Conservation (phyloP, 2,329 filamentous ascomycete genomes). For the Aspergillus sp. region DNA sequence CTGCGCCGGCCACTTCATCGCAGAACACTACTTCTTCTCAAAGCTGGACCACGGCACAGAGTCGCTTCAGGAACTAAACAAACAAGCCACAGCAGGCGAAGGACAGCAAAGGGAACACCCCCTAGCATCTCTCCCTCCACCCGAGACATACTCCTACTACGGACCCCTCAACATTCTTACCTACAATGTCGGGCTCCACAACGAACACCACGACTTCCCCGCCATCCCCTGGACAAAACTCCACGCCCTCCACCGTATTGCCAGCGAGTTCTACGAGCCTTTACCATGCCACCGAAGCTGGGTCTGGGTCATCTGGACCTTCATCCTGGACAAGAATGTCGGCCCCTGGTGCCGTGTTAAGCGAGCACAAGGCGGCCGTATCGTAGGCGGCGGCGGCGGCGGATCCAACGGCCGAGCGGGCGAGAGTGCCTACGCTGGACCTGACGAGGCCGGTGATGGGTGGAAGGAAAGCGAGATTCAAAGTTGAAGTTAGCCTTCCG, state of each 20-base stretch:
- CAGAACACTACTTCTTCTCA: slow-evolving; percentile 83
- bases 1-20: slow-evolving; percentile 95
- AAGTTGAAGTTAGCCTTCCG: slow-evolving; percentile 43
- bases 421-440: slow-evolving; percentile 46
- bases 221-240: slow-evolving; percentile 93
- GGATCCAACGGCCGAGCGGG: slow-evolving; percentile 37
- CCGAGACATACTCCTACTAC: slow-evolving; percentile 97
- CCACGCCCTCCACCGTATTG: slow-evolving; percentile 72
- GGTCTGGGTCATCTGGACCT: slow-evolving; percentile 91
- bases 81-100: neutral
- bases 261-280: slow-evolving; percentile 86
- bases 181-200: slow-evolving; percentile 97
- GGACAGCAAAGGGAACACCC: slow-evolving; percentile 47
- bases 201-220: slow-evolving; percentile 98
- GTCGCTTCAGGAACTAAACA: slow-evolving; percentile 54
- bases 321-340: slow-evolving; percentile 85
- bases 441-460: slow-evolving; percentile 49
- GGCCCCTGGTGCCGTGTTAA: slow-evolving; percentile 92
- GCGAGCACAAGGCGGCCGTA: slow-evolving; percentile 72
- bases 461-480: slow-evolving; percentile 73
- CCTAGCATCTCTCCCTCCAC: slow-evolving; percentile 65
- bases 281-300: slow-evolving; percentile 87
- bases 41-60: slow-evolving; percentile 40
- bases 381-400: slow-evolving; percentile 50
- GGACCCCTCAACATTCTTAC: slow-evolving; percentile 87